These are phyloP conservation scores for Globisporangium paroecandrum DNA, from an alignment of 352 stramenopile species.

Conservation along the genomic window DNA sequence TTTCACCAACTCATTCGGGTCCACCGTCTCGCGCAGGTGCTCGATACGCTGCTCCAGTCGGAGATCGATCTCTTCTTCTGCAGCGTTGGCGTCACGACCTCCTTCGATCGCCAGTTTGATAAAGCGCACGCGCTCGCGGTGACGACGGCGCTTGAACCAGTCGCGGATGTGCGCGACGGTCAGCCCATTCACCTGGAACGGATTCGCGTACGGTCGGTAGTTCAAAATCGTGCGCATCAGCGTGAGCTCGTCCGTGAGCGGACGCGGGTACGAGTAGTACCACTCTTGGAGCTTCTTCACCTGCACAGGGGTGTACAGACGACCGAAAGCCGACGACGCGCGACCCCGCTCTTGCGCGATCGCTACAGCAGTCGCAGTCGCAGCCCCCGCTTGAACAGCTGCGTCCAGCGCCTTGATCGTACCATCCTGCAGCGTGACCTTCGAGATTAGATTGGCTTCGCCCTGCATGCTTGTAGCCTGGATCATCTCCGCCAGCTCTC, in stretches of 20 bases:
- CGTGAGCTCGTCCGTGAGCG: slow-evolving; percentile 74
- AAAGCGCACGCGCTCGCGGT: slow-evolving; percentile 75
- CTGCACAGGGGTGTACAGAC: slow-evolving; percentile 60
- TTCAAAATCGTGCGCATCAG: slow-evolving; percentile 84
- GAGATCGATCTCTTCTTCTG: slow-evolving; percentile 75
- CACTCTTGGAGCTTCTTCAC: slow-evolving; percentile 81
- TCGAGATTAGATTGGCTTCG: slow-evolving; percentile 74
- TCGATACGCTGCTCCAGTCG: slow-evolving; percentile 79
- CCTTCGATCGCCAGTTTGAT: slow-evolving; percentile 70
- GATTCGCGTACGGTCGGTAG: slow-evolving; percentile 73
- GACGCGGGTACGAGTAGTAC: slow-evolving; percentile 80
- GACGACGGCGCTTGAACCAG: slow-evolving; percentile 83
- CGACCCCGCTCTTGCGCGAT: slow-evolving; percentile 72
- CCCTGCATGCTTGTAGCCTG: slow-evolving; percentile 84
- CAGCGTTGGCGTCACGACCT: slow-evolving; percentile 48
- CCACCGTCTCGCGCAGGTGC: slow-evolving; percentile 54
- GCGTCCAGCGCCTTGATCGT: slow-evolving; percentile 56
- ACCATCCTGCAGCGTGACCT: slow-evolving; percentile 58
- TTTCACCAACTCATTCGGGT: slow-evolving; percentile 79
- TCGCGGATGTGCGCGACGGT: slow-evolving; percentile 72
- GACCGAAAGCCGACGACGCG: slow-evolving; percentile 44
- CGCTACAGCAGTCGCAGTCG: slow-evolving; percentile 55
- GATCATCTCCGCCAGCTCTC: slow-evolving; percentile 76
- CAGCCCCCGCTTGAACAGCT: slow-evolving; percentile 60
- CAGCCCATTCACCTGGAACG: slow-evolving; percentile 53